Evolutionary conservation across 768 basidiomycete species (phyloP).

Genomic region (Boletellus sp.): DNA sequence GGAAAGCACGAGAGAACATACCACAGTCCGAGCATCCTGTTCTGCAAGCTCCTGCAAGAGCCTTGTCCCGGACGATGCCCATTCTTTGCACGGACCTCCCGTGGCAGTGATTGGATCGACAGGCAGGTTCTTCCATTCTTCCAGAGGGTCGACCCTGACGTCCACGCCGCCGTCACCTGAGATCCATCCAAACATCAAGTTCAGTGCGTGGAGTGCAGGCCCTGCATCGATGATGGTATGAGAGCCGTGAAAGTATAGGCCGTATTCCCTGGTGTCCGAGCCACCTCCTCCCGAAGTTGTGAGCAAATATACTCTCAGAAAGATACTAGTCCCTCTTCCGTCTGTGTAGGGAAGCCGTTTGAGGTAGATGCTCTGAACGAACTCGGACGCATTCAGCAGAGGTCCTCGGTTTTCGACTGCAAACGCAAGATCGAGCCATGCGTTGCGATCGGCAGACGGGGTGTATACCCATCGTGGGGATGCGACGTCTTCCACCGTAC

Average conservation of each 20-base stretch:
- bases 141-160: slow-evolving; percentile 4
- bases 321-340: not conserved
- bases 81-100: slow-evolving; percentile 17
- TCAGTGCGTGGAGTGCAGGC: slow-evolving; percentile 20
- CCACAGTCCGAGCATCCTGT: slow-evolving; percentile 2
- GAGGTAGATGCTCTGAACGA: slow-evolving; percentile 14
- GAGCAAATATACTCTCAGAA: slow-evolving; percentile 13
- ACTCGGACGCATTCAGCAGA: slow-evolving; percentile 14
- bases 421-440: slow-evolving; percentile 23
- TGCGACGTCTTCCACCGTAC: slow-evolving; percentile 6
- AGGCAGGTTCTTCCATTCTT: slow-evolving; percentile 27
- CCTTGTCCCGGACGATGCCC: slow-evolving; percentile 12
- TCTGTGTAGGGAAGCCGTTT: slow-evolving; percentile 18
- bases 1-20: slow-evolving; percentile 3
- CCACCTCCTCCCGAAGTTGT: slow-evolving; percentile 3
- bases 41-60: not conserved
- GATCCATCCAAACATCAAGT: slow-evolving; percentile 23
- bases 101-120: slow-evolving; percentile 24
- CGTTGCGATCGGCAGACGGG: slow-evolving; percentile 19
- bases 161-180: slow-evolving; percentile 13
- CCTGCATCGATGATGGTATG: slow-evolving; percentile 23
- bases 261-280: slow-evolving; percentile 6
- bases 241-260: slow-evolving; percentile 22
- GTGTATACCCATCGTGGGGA: slow-evolving; percentile 22
- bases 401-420: slow-evolving; percentile 12